phyloP scores from a whole-genome alignment of 306 rosid genomes.

The Lagenaria siceraria region DNA sequence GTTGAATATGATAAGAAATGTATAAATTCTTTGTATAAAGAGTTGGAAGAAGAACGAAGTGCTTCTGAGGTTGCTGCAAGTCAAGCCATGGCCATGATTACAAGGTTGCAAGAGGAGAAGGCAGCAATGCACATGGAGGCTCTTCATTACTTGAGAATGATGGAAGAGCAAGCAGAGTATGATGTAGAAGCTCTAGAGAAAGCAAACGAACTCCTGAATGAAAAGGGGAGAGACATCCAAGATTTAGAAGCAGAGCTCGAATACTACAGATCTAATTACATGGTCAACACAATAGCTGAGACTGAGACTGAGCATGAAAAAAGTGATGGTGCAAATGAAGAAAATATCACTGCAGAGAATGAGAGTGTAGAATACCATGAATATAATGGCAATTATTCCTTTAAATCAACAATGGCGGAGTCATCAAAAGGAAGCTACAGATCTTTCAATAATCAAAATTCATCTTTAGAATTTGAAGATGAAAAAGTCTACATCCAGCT shows the following conservation, averaged over 20 bases:
- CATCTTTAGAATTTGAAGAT: constrained; percentile 46
- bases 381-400: constrained; percentile 6
- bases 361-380: constrained; percentile 9
- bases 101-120: constrained; percentile 90
- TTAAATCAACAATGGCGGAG: constrained; percentile 17
- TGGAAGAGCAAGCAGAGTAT: constrained; percentile 96
- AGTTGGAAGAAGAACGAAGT: constrained; percentile 78
- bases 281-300: constrained; percentile 12
- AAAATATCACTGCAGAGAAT: constrained; percentile 14
- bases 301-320: constrained; percentile 9
- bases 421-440: constrained; percentile 20
- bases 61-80: constrained; percentile 70
- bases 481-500: constrained; percentile 45
- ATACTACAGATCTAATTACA: constrained; percentile 25
- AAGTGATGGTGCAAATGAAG: constrained; percentile 21
- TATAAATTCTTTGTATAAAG: constrained; percentile 42
- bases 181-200: constrained; percentile 72
- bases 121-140: constrained; percentile 84
- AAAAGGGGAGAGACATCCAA: constrained; percentile 66
- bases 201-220: constrained; percentile 60
- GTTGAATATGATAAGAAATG: constrained; percentile 41
- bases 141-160: constrained; percentile 80
- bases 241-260: constrained; percentile 81
- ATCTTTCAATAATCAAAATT: constrained; percentile 17
- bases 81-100: constrained; percentile 95